phyloP scores from a whole-genome alignment of 139 green algal species.

The Picochlorum sp. region DNA sequence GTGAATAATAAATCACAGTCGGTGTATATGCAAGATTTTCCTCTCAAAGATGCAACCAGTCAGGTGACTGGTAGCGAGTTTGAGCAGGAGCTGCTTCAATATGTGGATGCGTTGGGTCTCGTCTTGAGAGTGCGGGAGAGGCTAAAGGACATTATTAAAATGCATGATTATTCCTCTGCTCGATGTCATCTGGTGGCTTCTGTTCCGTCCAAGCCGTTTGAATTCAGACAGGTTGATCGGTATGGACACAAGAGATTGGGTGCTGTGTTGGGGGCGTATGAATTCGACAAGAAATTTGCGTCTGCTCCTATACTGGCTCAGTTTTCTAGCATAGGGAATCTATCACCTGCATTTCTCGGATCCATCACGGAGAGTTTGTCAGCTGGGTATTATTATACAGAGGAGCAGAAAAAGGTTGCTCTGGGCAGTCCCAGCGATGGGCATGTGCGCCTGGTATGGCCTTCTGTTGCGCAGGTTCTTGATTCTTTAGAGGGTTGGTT shows the following conservation, averaged over 20 bases:
- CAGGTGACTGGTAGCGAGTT: conserved; percentile 40
- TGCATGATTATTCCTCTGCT: conserved; percentile 58
- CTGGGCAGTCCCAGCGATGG: not conserved
- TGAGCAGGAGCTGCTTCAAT: conserved; percentile 21
- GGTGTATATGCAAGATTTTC: conserved; percentile 69
- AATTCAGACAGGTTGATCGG: conserved; percentile 30
- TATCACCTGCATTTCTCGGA: conserved; percentile 53
- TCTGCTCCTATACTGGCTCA: conserved; percentile 44
- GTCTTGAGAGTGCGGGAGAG: conserved; percentile 7
- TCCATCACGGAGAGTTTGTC: conserved; percentile 49
- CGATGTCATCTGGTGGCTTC: conserved; percentile 41
- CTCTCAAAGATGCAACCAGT: conserved; percentile 49
- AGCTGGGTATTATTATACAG: conserved; percentile 22
- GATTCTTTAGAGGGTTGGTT: conserved; percentile 59
- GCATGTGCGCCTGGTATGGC: conserved; percentile 51
- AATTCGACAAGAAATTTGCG: conserved; percentile 25
- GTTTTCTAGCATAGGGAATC: conserved; percentile 56
- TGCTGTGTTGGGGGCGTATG: conserved; percentile 25
- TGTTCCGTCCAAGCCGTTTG: conserved; percentile 37
- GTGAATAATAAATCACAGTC: conserved; percentile 73
- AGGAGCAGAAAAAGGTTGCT: not conserved
- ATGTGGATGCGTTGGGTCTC: conserved; percentile 46
- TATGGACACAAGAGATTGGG: conserved; percentile 59
- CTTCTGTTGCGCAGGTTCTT: conserved; percentile 51
- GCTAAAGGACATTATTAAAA: conserved; percentile 5